phyloP scores from a whole-genome alignment of 2,329 filamentous ascomycete species.

The Diplodia scrobiculata region DNA sequence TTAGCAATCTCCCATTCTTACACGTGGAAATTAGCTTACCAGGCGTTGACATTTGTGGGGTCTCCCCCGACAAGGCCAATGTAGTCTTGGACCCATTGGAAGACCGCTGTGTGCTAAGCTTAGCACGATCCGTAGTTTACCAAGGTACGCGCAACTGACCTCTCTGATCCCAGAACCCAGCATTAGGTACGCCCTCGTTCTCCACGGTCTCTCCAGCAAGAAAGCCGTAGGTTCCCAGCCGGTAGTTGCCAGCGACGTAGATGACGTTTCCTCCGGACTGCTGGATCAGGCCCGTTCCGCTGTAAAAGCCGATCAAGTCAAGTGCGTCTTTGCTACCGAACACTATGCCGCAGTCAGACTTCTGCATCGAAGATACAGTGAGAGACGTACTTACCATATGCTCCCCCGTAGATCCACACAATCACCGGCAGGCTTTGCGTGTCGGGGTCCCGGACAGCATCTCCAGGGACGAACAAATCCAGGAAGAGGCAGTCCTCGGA shows the following conservation, averaged over 20 bases:
- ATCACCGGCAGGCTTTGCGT: slow-evolving; percentile 12
- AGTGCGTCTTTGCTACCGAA: slow-evolving; percentile 28
- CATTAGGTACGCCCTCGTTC: slow-evolving; percentile 49
- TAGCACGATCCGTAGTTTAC: neutral
- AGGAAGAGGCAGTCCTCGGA: slow-evolving; percentile 27
- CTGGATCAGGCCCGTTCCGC: slow-evolving; percentile 14
- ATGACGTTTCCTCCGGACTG: slow-evolving; percentile 40
- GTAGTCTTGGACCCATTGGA: slow-evolving; percentile 56
- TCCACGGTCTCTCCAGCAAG: slow-evolving; percentile 53
- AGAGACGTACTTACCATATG: slow-evolving; percentile 3
- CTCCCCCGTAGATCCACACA: slow-evolving; percentile 23
- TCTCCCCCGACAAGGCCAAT: slow-evolving; percentile 54
- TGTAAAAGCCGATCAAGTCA: slow-evolving; percentile 25
- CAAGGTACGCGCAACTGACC: slow-evolving; percentile 7
- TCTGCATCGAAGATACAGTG: neutral
- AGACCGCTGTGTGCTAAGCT: slow-evolving; percentile 38
- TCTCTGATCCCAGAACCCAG: slow-evolving; percentile 46
- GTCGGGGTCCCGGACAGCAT: slow-evolving; percentile 20
- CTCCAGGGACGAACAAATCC: slow-evolving; percentile 26
- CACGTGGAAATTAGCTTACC: slow-evolving; percentile 40
- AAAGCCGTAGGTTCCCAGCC: slow-evolving; percentile 50
- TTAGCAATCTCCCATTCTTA: neutral
- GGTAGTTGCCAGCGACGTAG: slow-evolving; percentile 54
- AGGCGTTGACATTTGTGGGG: slow-evolving; percentile 50
- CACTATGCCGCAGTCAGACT: neutral